These are phyloP conservation scores for Ciborinia camelliae DNA, from an alignment of 2,329 filamentous ascomycete species.

Conservation along the genomic window DNA sequence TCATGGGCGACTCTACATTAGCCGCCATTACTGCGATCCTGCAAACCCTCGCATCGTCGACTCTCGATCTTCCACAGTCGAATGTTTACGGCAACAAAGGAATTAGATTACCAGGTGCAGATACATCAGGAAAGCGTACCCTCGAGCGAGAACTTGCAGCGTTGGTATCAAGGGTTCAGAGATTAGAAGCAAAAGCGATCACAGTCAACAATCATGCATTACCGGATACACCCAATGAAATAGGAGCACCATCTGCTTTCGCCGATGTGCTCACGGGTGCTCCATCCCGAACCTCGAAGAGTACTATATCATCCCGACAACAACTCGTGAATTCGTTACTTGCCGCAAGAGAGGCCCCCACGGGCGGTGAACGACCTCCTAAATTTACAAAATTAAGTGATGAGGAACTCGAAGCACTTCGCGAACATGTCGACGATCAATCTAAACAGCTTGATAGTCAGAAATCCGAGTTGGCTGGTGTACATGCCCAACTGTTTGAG, in stretches of 20 bases:
- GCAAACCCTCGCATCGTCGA: slow-evolving; percentile 46
- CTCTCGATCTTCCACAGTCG: slow-evolving; percentile 24
- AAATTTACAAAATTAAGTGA: slow-evolving; percentile 56
- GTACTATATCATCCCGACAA: slow-evolving; percentile 39
- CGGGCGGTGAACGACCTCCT: slow-evolving; percentile 32
- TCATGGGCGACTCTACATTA: slow-evolving; percentile 48
- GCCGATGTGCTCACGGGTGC: slow-evolving; percentile 47
- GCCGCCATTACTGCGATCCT: slow-evolving; percentile 53
- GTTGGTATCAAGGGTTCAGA: slow-evolving; percentile 72
- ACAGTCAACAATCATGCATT: slow-evolving; percentile 56
- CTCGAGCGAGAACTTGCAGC: slow-evolving; percentile 82
- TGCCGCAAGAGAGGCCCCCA: slow-evolving; percentile 31
- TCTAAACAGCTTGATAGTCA: slow-evolving; percentile 90
- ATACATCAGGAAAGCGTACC: slow-evolving; percentile 69
- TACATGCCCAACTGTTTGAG: slow-evolving; percentile 80
- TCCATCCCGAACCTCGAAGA: slow-evolving; percentile 37
- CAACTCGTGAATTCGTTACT: slow-evolving; percentile 40
- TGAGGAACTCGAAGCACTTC: slow-evolving; percentile 79
- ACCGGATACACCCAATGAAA: slow-evolving; percentile 81
- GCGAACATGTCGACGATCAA: slow-evolving; percentile 89
- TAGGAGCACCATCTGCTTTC: slow-evolving; percentile 62
- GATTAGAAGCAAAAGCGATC: slow-evolving; percentile 75
- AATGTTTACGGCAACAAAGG: slow-evolving; percentile 26
- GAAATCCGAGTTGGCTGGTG: slow-evolving; percentile 77
- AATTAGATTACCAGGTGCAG: slow-evolving; percentile 72